A percentile compares a stretch with the other conserved stretches of the same genome.
Conservation (phyloP, 1,284 basidiomycete genomes). For the Austroboletus olivaceoglutinosus region DNA sequence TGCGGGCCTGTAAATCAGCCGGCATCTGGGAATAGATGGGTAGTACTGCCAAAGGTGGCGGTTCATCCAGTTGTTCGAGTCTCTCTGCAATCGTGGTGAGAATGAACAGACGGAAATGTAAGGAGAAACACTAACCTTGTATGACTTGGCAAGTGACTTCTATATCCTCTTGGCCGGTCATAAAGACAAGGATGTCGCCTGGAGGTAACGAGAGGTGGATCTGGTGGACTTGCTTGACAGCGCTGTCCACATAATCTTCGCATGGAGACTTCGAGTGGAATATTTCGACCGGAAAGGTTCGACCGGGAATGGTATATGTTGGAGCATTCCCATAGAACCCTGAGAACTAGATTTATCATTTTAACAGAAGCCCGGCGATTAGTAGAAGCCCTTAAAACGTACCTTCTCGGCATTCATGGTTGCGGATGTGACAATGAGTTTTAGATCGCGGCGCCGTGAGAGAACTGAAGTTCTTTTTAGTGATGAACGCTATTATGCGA, state of each 20-base stretch:
- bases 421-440: constrained; percentile 96
- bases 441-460: constrained; percentile 86
- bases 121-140: constrained; percentile 53
- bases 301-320: constrained; percentile 94
- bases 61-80: constrained; percentile 87
- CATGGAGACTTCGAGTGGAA: constrained; percentile 96
- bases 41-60: constrained; percentile 80
- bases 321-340: constrained; percentile 94
- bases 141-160: constrained; percentile 92
- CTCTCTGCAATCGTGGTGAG: constrained; percentile 60
- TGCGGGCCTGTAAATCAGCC: constrained; percentile 96
- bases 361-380: neutral
- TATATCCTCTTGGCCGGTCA: constrained; percentile 99
- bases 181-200: constrained; percentile 97
- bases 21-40: constrained; percentile 99
- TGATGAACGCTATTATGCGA: neutral
- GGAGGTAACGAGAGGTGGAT: constrained; percentile 94
- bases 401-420: constrained; percentile 99
- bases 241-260: constrained; percentile 97
- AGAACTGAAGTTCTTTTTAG: constrained; percentile 58
- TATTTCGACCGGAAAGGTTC: constrained; percentile 97
- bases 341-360: constrained; percentile 67
- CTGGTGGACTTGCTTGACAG: constrained; percentile 96
- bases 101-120: neutral
- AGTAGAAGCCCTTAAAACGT: constrained; percentile 1